A percentile compares a stretch with the other conserved stretches of the same genome.
These are phyloP conservation scores for Aspergillus ellipticus DNA, from an alignment of 495 filamentous ascomycete genomes.

Conservation along the genomic window DNA sequence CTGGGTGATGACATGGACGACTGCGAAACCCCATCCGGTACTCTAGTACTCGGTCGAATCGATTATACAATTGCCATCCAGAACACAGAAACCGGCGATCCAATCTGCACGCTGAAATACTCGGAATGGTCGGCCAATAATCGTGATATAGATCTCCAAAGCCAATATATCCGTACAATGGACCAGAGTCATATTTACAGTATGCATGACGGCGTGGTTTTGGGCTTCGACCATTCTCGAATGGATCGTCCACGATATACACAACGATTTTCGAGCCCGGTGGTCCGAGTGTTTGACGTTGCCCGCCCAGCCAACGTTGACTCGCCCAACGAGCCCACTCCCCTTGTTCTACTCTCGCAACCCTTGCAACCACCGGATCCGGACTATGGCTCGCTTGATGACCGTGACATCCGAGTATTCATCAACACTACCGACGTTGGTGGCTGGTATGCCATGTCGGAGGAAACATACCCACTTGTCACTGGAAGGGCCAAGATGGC, in stretches of 20 bases:
- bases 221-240: constrained; percentile 69
- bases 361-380: constrained; percentile 64
- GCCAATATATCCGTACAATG: constrained; percentile 72
- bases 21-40: constrained; percentile 66
- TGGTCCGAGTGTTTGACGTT: constrained; percentile 88
- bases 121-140: constrained; percentile 95
- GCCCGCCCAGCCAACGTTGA: constrained; percentile 61
- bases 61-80: constrained; percentile 88
- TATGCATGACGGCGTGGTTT: constrained; percentile 79
- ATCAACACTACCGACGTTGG: constrained; percentile 81
- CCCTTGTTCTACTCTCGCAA: constrained; percentile 80
- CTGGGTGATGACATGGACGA: constrained; percentile 63
- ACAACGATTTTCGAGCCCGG: constrained; percentile 73
- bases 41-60: constrained; percentile 73
- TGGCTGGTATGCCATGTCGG: constrained; percentile 93
- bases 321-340: constrained; percentile 51
- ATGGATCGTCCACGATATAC: constrained; percentile 55
- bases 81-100: constrained; percentile 66
- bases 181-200: constrained; percentile 88
- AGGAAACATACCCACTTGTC: constrained; percentile 76
- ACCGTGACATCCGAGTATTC: constrained; percentile 66
- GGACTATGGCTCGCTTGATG: constrained; percentile 53
- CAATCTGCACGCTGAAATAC: constrained; percentile 86
- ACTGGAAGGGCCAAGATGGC: constrained; percentile 66
- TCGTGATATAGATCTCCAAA: constrained; percentile 79